Evolutionary conservation across 2,329 filamentous ascomycete species (phyloP).

Genomic region (Aureobasidium lini): DNA sequence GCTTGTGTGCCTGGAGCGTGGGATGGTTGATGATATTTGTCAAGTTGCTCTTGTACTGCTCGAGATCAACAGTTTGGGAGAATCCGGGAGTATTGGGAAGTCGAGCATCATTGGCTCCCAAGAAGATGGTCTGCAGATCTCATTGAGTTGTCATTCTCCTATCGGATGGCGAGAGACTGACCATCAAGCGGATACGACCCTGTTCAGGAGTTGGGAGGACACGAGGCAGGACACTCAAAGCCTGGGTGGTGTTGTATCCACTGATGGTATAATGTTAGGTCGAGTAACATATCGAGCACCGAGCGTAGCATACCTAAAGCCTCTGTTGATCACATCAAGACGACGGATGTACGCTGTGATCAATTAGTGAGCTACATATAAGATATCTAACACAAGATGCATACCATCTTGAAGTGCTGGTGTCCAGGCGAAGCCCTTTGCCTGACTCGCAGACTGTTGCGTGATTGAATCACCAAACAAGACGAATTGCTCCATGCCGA

Average conservation of each 20-base stretch:
- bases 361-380: neutral
- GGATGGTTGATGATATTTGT: constrained; percentile 65
- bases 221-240: constrained; percentile 58
- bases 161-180: constrained; percentile 30
- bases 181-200: constrained; percentile 59
- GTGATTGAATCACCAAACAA: constrained; percentile 89
- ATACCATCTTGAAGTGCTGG: constrained; percentile 62
- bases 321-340: constrained; percentile 81
- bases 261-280: constrained; percentile 28
- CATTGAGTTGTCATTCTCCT: neutral
- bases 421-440: constrained; percentile 66
- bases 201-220: constrained; percentile 62
- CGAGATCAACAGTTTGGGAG: constrained; percentile 70
- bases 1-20: constrained; percentile 58
- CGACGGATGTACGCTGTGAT: constrained; percentile 62
- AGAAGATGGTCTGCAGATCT: constrained; percentile 57
- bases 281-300: neutral
- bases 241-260: constrained; percentile 77
- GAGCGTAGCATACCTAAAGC: constrained; percentile 50
- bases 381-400: constrained; percentile 22
- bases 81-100: constrained; percentile 51
- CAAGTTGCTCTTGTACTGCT: constrained; percentile 67
- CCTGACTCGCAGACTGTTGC: constrained; percentile 55
- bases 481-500: constrained; percentile 50
- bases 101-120: constrained; percentile 86